Percentiles rank a stretch among this genome's conserved stretches.
Evolutionary conservation across 2,329 filamentous ascomycete genomes (phyloP).

Genomic region (Hirsutella thompsonii): DNA sequence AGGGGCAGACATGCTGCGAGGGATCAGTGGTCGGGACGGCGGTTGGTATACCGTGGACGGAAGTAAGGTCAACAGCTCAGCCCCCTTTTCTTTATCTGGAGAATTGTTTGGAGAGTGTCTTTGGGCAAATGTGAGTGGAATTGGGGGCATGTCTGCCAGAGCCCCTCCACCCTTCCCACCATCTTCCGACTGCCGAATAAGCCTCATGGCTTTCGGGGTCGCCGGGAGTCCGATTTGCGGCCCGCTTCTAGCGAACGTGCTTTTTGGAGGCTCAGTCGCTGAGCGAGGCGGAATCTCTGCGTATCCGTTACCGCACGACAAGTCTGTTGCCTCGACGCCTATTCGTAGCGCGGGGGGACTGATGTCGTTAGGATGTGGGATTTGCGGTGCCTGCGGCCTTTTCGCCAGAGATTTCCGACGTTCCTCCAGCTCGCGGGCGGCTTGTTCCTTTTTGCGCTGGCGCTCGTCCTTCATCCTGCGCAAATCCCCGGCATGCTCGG

Average conservation of each 20-base stretch:
- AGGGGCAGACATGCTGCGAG: slow-evolving; percentile 49
- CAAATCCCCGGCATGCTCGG: slow-evolving; percentile 39
- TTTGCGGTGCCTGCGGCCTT: slow-evolving; percentile 65
- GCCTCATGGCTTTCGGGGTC: slow-evolving; percentile 81
- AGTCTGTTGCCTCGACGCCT: slow-evolving; percentile 28
- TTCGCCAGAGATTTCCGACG: slow-evolving; percentile 73
- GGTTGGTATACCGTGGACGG: slow-evolving; percentile 49
- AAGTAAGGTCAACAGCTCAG: slow-evolving; percentile 31
- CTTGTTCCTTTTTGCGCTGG: slow-evolving; percentile 56
- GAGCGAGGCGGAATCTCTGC: slow-evolving; percentile 42
- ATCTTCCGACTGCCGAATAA: slow-evolving; percentile 53
- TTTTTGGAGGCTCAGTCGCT: slow-evolving; percentile 48
- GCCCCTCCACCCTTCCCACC: slow-evolving; percentile 21
- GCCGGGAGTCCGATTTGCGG: slow-evolving; percentile 69
- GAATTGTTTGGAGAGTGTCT: slow-evolving; percentile 25
- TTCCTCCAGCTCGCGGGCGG: slow-evolving; percentile 78
- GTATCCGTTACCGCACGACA: slow-evolving; percentile 19
- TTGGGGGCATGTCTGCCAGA: slow-evolving; percentile 42
- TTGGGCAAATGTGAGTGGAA: slow-evolving; percentile 35
- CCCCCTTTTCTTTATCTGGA: slow-evolving; percentile 17
- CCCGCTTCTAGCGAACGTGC: slow-evolving; percentile 34
- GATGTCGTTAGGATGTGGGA: slow-evolving; percentile 58
- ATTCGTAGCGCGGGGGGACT: slow-evolving; percentile 12
- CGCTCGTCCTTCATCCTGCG: slow-evolving; percentile 45
- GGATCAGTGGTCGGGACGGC: slow-evolving; percentile 33